These are phyloP conservation scores for Trichoderma hamatum DNA, from an alignment of 2,329 filamentous ascomycete species.

Conservation along the genomic window DNA sequence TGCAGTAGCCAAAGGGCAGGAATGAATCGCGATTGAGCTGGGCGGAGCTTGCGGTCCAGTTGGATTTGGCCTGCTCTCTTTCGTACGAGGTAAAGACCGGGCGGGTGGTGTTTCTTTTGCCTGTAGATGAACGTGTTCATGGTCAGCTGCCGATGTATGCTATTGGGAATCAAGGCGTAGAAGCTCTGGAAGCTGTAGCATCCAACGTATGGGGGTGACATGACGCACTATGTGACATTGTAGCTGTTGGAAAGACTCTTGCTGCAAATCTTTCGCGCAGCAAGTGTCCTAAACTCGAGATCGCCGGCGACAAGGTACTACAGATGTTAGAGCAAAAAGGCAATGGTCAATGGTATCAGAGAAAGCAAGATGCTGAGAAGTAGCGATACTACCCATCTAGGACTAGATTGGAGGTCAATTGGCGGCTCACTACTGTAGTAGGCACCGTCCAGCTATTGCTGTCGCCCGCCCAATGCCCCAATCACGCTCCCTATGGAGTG, in stretches of 20 bases:
- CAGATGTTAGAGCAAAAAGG: not conserved
- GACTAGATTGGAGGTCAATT: not conserved
- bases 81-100: slow-evolving; percentile 95
- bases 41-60: slow-evolving; percentile 82
- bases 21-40: slow-evolving; percentile 89
- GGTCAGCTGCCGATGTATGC: not conserved
- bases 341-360: not conserved
- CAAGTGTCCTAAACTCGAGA: not conserved
- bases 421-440: not conserved
- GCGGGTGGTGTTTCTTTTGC: slow-evolving; percentile 87
- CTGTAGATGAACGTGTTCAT: slow-evolving; percentile 45
- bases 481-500: not conserved
- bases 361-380: not conserved
- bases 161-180: not conserved
- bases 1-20: slow-evolving; percentile 86
- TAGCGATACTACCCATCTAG: not conserved
- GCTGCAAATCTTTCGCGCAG: not conserved
- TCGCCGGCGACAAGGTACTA: not conserved
- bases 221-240: slow-evolving; percentile 19
- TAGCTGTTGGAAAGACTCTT: not conserved
- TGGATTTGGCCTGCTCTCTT: slow-evolving; percentile 75
- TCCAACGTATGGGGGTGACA: not conserved
- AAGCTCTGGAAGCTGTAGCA: not conserved
- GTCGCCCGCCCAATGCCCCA: not conserved
- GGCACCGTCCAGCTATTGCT: not conserved